Percentiles rank a stretch among this genome's conserved stretches.
Conservation (phyloP, 805 yeast genomes). For the Candida gorgasii region DNA sequence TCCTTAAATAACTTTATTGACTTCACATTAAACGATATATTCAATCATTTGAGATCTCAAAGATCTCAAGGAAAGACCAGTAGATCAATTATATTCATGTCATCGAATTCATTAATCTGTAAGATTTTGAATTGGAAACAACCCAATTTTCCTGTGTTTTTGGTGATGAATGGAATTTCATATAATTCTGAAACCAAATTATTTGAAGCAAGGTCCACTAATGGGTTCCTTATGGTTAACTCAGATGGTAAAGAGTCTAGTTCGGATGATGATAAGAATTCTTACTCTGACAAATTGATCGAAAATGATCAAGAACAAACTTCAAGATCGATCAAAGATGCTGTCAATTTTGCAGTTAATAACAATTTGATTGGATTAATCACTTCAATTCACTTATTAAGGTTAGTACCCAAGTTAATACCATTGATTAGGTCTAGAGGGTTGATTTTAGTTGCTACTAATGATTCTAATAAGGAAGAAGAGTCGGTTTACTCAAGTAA, state of each 20-base stretch:
- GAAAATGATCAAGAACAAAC: constrained; percentile 39
- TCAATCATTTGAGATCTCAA: constrained; percentile 67
- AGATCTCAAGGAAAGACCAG: constrained; percentile 26
- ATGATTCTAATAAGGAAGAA: constrained; percentile 33
- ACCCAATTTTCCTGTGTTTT: constrained; percentile 94
- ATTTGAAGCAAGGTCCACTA: constrained; percentile 42
- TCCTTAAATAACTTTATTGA: constrained; percentile 78
- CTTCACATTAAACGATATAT: constrained; percentile 64
- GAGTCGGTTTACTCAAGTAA: constrained; percentile 22
- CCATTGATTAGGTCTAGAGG: constrained; percentile 80
- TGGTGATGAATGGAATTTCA: constrained; percentile 70
- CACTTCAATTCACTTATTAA: constrained; percentile 67
- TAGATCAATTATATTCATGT: constrained; percentile 78
- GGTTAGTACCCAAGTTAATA: constrained; percentile 72
- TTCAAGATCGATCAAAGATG: constrained; percentile 76
- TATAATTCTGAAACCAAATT: constrained; percentile 24
- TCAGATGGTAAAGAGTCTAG: constrained; percentile 8
- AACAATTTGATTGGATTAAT: constrained; percentile 87
- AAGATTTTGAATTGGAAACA: constrained; percentile 97
- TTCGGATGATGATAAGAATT: constrained; percentile 9
- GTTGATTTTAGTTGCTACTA: constrained; percentile 74
- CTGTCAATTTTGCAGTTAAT: constrained; percentile 72
- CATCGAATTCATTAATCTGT: constrained; percentile 87
- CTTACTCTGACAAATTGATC: constrained; percentile 19
- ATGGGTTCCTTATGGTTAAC: constrained; percentile 38